These are phyloP conservation scores for Alternaria hordeiaustralica DNA, from an alignment of 2,329 filamentous ascomycete genomes.

Conservation along the genomic window DNA sequence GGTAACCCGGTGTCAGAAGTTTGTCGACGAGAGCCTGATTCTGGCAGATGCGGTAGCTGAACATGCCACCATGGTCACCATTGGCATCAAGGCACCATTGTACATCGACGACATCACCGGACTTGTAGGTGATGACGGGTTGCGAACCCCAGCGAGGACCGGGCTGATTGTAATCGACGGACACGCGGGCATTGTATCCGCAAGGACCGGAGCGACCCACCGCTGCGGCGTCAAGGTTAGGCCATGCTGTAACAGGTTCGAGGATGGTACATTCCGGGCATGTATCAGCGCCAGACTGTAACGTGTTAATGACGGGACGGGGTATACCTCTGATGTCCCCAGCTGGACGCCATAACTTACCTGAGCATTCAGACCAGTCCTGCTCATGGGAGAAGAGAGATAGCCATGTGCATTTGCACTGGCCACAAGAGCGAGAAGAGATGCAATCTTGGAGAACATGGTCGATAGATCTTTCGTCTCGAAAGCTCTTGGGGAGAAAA, in stretches of 20 bases:
- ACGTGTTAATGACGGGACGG: background rate
- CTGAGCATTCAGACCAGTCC: slow-evolving; percentile 43
- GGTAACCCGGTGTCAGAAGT: slow-evolving; percentile 36
- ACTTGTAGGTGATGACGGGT: slow-evolving; percentile 39
- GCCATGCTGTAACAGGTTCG: slow-evolving; percentile 44
- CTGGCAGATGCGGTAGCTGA: slow-evolving; percentile 44
- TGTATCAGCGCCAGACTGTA: slow-evolving; percentile 35
- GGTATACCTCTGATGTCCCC: too few relatives aligned
- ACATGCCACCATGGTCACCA: slow-evolving; percentile 46
- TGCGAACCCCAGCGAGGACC: slow-evolving; percentile 38
- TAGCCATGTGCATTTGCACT: slow-evolving; percentile 41
- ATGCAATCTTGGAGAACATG: slow-evolving; percentile 26
- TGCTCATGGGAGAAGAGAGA: slow-evolving; percentile 41
- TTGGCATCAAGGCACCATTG: slow-evolving; percentile 46
- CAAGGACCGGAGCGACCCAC: slow-evolving; percentile 44
- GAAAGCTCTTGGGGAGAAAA: background rate
- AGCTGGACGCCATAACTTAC: slow-evolving; percentile 2
- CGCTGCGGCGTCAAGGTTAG: slow-evolving; percentile 33
- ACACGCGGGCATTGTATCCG: slow-evolving; percentile 46
- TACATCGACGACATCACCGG: slow-evolving; percentile 38
- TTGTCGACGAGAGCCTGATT: slow-evolving; percentile 42
- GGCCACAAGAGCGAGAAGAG: slow-evolving; percentile 27
- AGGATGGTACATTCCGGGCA: slow-evolving; percentile 46
- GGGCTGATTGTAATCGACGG: slow-evolving; percentile 44
- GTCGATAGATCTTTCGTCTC: background rate